These are phyloP conservation scores for Sideroxylon spinosum DNA, from an alignment of 179 eudicot genomes.

Conservation along the genomic window DNA sequence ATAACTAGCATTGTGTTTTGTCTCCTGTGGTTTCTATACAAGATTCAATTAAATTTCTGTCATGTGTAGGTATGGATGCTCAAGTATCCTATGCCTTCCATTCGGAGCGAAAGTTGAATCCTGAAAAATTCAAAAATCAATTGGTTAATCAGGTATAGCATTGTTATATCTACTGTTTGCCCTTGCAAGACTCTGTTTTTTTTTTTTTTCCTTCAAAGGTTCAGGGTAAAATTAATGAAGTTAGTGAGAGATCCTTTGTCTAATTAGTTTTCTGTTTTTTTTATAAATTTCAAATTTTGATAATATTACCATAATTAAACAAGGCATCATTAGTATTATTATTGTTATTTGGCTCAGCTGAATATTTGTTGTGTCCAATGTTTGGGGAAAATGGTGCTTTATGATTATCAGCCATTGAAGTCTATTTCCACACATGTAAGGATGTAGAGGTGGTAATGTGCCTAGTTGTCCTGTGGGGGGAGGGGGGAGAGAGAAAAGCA, in stretches of 20 bases:
- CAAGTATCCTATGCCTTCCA: slow-evolving; percentile 94
- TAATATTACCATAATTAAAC: not conserved
- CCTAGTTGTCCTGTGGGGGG: not conserved
- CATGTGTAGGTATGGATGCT: slow-evolving; percentile 88
- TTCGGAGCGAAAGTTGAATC: slow-evolving; percentile 81
- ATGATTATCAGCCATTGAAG: not conserved
- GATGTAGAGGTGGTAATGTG: not conserved
- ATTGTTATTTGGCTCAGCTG: not conserved
- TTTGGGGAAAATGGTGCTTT: not conserved
- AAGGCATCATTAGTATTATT: too few relatives aligned
- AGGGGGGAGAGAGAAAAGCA: not conserved
- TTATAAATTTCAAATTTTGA: not conserved
- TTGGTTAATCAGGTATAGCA: slow-evolving; percentile 68
- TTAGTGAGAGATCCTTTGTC: not conserved
- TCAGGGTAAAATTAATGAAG: not conserved
- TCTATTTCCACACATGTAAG: not conserved
- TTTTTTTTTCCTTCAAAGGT: not conserved
- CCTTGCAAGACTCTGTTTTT: not conserved
- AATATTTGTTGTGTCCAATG: not conserved
- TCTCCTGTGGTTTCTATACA: not conserved
- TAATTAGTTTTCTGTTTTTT: not conserved
- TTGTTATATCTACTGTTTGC: slow-evolving; percentile 6
- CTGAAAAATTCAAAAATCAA: slow-evolving; percentile 89
- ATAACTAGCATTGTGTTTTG: not conserved
- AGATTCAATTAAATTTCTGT: not conserved